phyloP scores from a whole-genome alignment of 768 basidiomycete species.

The Baorangia bicolor region DNA sequence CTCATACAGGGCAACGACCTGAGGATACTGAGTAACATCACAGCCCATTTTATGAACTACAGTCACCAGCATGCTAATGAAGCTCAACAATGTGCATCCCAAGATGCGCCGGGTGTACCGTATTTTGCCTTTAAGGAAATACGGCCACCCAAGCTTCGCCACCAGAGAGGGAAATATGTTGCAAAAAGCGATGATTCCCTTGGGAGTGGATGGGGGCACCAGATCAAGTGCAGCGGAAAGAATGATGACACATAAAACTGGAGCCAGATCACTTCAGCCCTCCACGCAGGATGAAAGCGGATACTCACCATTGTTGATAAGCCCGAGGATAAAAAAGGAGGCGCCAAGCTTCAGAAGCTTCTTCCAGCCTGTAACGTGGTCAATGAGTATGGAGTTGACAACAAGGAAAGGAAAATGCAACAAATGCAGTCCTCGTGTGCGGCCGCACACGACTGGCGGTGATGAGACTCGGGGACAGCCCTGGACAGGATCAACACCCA shows the following conservation, averaged over 20 bases:
- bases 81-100: slow-evolving; percentile 74
- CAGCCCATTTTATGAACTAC: background rate
- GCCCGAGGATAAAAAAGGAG: slow-evolving; percentile 90
- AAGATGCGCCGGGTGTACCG: slow-evolving; percentile 72
- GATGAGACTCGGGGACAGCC: slow-evolving; percentile 14
- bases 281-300: background rate
- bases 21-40: background rate
- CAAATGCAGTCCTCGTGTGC: slow-evolving; percentile 18
- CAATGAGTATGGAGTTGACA: slow-evolving; percentile 17
- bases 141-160: slow-evolving; percentile 92
- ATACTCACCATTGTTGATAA: slow-evolving; percentile 84
- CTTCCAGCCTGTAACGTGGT: slow-evolving; percentile 17
- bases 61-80: slow-evolving; percentile 85
- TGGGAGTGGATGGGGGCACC: slow-evolving; percentile 87
- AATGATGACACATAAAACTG: slow-evolving; percentile 94
- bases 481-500: slow-evolving; percentile 31
- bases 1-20: slow-evolving; percentile 80
- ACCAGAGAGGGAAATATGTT: slow-evolving; percentile 88
- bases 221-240: slow-evolving; percentile 94
- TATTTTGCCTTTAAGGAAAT: slow-evolving; percentile 82
- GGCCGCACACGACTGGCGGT: slow-evolving; percentile 2
- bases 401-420: slow-evolving; percentile 15
- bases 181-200: slow-evolving; percentile 92
- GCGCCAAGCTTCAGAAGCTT: slow-evolving; percentile 39
- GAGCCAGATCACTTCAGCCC: background rate